Evolutionary conservation across 495 filamentous ascomycete genomes (phyloP).

Genomic region (Tuber aestivum): DNA sequence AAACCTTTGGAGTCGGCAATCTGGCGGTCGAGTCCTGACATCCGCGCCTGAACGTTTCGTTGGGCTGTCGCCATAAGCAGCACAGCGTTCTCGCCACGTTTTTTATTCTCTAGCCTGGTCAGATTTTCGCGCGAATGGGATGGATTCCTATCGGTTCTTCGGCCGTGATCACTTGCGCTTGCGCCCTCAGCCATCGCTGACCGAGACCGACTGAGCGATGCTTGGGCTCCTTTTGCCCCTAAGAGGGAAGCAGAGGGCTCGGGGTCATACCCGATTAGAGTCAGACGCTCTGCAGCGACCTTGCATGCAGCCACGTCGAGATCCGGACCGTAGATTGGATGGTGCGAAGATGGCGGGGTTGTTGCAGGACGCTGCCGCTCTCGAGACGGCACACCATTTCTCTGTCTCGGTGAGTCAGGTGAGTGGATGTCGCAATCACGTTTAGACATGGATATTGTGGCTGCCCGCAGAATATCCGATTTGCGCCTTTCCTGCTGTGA

Average conservation of each 20-base stretch:
- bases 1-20: slow-evolving; percentile 35
- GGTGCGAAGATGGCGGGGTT: slow-evolving; percentile 23
- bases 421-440: slow-evolving; percentile 18
- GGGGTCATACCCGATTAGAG: slow-evolving; percentile 26
- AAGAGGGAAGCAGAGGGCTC: slow-evolving; percentile 18
- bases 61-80: slow-evolving; percentile 71
- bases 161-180: slow-evolving; percentile 7
- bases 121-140: slow-evolving; percentile 46
- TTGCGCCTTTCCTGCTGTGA: slow-evolving; percentile 36
- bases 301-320: slow-evolving; percentile 38
- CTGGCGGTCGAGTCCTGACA: slow-evolving; percentile 37
- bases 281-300: slow-evolving; percentile 31
- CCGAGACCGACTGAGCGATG: slow-evolving; percentile 17
- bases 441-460: slow-evolving; percentile 36
- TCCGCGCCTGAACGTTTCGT: slow-evolving; percentile 62
- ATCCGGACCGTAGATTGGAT: slow-evolving; percentile 21
- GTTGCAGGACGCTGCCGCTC: slow-evolving; percentile 14
- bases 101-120: slow-evolving; percentile 64
- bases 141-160: slow-evolving; percentile 15
- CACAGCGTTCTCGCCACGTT: slow-evolving; percentile 66
- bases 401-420: slow-evolving; percentile 27
- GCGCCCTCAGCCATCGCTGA: background rate
- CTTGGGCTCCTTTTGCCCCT: slow-evolving; percentile 17
- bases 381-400: slow-evolving; percentile 21
- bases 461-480: slow-evolving; percentile 29